Conservation (phyloP, 2,329 filamentous ascomycete species). For the Elsinoe batatas region DNA sequence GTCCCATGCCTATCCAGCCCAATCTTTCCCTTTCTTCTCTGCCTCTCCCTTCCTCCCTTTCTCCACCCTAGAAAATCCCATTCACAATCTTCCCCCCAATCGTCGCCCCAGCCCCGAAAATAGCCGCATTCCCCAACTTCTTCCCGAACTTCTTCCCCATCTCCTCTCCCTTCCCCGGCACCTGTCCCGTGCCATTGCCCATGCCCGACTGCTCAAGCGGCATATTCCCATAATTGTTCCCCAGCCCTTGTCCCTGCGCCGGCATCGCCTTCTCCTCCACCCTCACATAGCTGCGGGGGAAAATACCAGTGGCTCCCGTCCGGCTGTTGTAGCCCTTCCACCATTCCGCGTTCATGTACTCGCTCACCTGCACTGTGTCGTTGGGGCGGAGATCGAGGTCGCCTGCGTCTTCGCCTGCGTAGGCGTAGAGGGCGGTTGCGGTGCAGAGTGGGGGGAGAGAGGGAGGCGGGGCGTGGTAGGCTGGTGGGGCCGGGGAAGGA, state of each 20-base stretch:
- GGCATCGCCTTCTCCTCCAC: constrained; percentile 55
- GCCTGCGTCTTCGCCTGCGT: constrained; percentile 67
- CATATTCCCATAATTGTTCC: constrained; percentile 52
- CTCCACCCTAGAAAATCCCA: constrained; percentile 60
- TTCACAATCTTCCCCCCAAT: constrained; percentile 86
- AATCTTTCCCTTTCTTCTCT: background rate
- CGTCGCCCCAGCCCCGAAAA: constrained; percentile 87
- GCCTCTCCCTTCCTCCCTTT: background rate
- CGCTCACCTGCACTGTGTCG: constrained; percentile 68
- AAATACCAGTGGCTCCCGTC: constrained; percentile 80
- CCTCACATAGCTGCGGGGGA: constrained; percentile 81
- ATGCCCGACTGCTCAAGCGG: constrained; percentile 63
- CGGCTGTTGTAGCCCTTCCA: constrained; percentile 83
- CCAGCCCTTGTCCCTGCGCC: constrained; percentile 29
- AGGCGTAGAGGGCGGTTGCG: constrained; percentile 75
- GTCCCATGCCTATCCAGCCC: too few relatives aligned
- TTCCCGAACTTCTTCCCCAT: constrained; percentile 92
- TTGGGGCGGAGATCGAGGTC: constrained; percentile 74
- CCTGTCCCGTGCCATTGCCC: constrained; percentile 38
- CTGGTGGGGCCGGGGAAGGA: constrained; percentile 40
- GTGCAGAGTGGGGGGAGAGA: constrained; percentile 51
- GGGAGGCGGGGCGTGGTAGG: constrained; percentile 40
- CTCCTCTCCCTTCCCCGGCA: constrained; percentile 56
- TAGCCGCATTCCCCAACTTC: constrained; percentile 77
- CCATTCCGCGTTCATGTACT: constrained; percentile 97